phyloP scores from a whole-genome alignment of 768 basidiomycete genomes.

The Gymnopilus junonius region DNA sequence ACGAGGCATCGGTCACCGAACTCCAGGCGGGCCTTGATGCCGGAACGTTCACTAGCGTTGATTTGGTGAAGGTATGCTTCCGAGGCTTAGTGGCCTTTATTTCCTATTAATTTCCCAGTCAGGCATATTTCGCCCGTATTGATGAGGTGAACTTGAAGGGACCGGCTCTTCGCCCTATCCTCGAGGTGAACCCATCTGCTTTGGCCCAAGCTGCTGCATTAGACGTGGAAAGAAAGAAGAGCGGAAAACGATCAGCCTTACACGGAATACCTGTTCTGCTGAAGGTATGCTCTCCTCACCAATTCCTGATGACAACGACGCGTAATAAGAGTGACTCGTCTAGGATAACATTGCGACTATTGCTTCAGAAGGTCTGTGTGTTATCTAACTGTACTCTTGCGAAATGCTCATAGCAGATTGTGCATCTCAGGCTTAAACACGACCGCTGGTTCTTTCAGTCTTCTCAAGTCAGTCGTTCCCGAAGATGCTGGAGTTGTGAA shows the following conservation, averaged over 20 bases:
- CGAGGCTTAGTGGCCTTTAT: background rate
- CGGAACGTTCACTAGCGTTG: constrained; percentile 58
- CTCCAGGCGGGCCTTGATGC: constrained; percentile 54
- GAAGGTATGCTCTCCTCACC: constrained; percentile 27
- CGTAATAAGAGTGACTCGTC: background rate
- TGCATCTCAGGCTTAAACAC: constrained; percentile 50
- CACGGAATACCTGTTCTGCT: constrained; percentile 61
- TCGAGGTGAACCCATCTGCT: constrained; percentile 60
- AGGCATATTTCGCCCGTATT: constrained; percentile 71
- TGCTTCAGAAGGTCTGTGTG: constrained; percentile 41
- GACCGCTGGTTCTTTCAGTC: constrained; percentile 43
- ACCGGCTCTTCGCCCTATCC: constrained; percentile 56
- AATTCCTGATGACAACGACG: background rate
- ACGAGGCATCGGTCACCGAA: constrained; percentile 60
- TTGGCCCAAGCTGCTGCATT: constrained; percentile 52
- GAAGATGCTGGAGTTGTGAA: constrained; percentile 50
- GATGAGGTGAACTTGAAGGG: constrained; percentile 69
- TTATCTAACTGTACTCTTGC: too few relatives aligned
- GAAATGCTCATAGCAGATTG: too few relatives aligned
- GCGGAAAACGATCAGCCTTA: constrained; percentile 47
- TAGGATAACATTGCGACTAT: constrained; percentile 50
- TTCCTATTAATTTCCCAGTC: background rate
- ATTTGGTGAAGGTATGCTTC: constrained; percentile 58
- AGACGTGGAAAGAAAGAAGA: constrained; percentile 45
- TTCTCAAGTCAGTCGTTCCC: constrained; percentile 46